Evolutionary conservation across 129 eudicot genomes (phyloP).

Genomic region (Mikania micrantha): DNA sequence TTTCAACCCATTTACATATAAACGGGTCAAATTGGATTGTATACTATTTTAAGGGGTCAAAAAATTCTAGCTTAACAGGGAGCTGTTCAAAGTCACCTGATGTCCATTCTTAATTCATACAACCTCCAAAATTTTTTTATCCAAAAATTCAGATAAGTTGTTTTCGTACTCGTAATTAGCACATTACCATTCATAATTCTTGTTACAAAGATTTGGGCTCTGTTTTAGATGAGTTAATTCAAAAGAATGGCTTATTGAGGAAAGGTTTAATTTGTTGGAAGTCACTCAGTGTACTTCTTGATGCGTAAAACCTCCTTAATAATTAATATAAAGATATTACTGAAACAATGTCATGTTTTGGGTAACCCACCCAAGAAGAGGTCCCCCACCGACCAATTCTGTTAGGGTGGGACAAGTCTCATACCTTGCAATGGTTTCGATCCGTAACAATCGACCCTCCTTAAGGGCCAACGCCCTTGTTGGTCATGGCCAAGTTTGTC

Average conservation of each 20-base stretch:
- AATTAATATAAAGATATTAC: not conserved
- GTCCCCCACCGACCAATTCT: too few species aligned
- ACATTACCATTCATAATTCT: not conserved
- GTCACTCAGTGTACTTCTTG: not conserved
- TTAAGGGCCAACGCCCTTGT: too few species aligned
- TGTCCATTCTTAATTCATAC: not conserved
- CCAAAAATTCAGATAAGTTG: not conserved
- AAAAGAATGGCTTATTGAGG: not conserved
- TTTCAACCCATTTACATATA: not conserved
- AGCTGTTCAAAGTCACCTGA: not conserved
- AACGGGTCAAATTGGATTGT: not conserved
- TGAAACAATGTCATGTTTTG: not conserved
- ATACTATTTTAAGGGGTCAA: not conserved
- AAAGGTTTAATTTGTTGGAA: not conserved
- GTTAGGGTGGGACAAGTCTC: too few species aligned
- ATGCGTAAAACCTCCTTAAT: not conserved
- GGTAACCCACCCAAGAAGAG: not conserved
- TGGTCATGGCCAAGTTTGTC: too few species aligned
- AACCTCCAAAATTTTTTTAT: not conserved
- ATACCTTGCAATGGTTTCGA: too few species aligned
- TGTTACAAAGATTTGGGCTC: not conserved
- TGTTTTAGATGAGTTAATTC: not conserved
- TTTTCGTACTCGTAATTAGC: not conserved
- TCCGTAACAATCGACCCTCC: too few species aligned
- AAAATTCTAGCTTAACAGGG: not conserved